Base-by-base conservation (phyloP, 2,329 filamentous ascomycete species). In the Exophiala xenobiotica region DNA sequence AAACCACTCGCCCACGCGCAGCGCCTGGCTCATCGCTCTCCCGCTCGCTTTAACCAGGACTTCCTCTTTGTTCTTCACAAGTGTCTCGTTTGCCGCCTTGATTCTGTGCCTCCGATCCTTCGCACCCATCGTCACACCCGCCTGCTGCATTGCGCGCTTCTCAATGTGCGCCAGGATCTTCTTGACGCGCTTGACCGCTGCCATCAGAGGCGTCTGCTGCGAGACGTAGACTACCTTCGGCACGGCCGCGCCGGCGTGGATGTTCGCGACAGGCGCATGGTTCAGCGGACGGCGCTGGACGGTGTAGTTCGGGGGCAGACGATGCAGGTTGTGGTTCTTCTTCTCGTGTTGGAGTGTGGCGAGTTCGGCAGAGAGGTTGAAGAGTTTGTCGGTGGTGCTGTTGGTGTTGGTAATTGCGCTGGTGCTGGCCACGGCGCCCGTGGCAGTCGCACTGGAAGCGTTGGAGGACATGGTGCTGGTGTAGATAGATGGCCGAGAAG, bases 1-100 rank as follows among this genome's bases (percentile, higher is more conserved):
- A 59, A 85, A 84, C 74, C 74, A 80, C 43, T 76, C 64, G 1
- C 73, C 81, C 19, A 85, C 60, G 33, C 73, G 72, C 65, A 84
- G 63, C 11, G 77, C 80, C 63, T 78, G 76, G 50, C 75, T 70
- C 56, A 85, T 82, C 29, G 81, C 81, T 44, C 77, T 73, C 4
- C 81, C 81, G 7, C 78, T 81, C 4, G 77, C 82, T 63, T 83
- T 85, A 22, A 85, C 61, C 56, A 77, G 71, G 1, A 85, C 75
- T 39, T 76, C 72, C 58, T 83, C 79, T 20, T 44, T 50, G 31
- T 51, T 49, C 45, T 61, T 61, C 6, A 59, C 58, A 27, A 73
- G 61, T 38, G 64, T 60, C 26, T 71, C 67, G 12, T 67, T 65
- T 0, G 60, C 64, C 40, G 65, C 63, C 43, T 59, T 65, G 19